Percentiles rank a stretch among this genome's conserved stretches.
These are phyloP conservation scores for Penicillium cataractarum DNA, from an alignment of 495 filamentous ascomycete species.

Conservation along the genomic window DNA sequence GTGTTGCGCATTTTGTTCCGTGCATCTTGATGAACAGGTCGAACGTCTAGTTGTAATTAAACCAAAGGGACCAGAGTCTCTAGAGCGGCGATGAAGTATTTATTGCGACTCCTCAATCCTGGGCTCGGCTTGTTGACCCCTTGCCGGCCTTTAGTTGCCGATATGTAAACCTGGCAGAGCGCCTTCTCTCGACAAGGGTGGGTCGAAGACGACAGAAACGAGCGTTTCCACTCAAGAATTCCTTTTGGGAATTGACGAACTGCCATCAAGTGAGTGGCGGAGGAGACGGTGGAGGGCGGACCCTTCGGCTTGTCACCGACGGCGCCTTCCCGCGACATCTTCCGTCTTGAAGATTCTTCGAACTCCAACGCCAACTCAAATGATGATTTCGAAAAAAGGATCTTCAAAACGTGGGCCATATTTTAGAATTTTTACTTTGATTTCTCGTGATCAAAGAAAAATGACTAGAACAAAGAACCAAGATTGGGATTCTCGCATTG, in stretches of 20 bases:
- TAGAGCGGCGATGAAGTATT: neutral
- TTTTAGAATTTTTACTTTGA: too few relatives aligned
- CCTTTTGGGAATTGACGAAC: neutral
- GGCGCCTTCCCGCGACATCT: constrained; percentile 30
- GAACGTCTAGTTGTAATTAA: neutral
- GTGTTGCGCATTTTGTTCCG: constrained; percentile 6
- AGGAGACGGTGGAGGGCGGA: neutral
- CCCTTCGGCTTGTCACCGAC: neutral
- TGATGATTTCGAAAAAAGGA: too few relatives aligned
- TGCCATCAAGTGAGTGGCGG: constrained; percentile 1
- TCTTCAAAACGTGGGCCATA: too few relatives aligned
- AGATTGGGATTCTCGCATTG: neutral
- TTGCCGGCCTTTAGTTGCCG: neutral
- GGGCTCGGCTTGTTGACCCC: neutral
- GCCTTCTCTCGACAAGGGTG: constrained; percentile 20
- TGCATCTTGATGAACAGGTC: constrained; percentile 11
- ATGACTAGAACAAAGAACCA: neutral
- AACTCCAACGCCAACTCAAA: neutral
- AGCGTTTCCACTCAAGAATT: neutral
- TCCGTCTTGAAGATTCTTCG: constrained; percentile 13
- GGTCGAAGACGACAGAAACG: neutral
- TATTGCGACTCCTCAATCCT: neutral
- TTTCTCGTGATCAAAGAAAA: neutral
- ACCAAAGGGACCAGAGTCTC: neutral
- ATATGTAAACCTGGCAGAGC: neutral